phyloP scores from a whole-genome alignment of 371 early-diverging fungal genomes.

The Circinella umbellata region DNA sequence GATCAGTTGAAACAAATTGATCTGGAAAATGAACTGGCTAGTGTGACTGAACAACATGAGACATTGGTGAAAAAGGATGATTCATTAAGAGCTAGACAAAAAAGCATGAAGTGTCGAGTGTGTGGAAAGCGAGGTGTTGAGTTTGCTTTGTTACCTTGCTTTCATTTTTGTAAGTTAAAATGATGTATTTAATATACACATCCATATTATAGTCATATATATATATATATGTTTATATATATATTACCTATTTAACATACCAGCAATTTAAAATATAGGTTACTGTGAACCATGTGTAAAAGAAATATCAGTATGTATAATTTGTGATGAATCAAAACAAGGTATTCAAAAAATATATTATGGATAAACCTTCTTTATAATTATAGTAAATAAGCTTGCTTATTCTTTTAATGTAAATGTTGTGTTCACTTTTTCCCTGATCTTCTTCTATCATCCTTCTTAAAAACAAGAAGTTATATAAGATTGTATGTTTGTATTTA shows the following conservation, averaged over 20 bases:
- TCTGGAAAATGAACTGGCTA: neutral
- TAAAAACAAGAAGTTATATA: too few species aligned
- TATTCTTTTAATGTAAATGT: too few species aligned
- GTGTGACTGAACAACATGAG: neutral
- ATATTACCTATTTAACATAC: too few species aligned
- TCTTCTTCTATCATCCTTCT: too few species aligned
- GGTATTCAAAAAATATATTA: slow-evolving; percentile 13
- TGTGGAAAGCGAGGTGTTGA: slow-evolving; percentile 36
- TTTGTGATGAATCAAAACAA: slow-evolving; percentile 5
- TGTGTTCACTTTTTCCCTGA: too few species aligned
- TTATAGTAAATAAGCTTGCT: too few species aligned
- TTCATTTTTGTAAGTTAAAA: slow-evolving; percentile 34
- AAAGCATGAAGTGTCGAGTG: slow-evolving; percentile 35
- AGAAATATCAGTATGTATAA: neutral
- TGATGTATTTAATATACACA: too few species aligned
- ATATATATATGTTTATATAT: too few species aligned
- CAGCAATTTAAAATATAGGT: neutral
- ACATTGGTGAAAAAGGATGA: neutral
- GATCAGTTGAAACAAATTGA: neutral
- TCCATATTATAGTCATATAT: too few species aligned
- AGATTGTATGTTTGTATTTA: too few species aligned
- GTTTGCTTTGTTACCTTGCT: slow-evolving; percentile 42
- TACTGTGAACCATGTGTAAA: slow-evolving; percentile 10
- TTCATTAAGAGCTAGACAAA: neutral
- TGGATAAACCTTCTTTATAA: neutral